Percentiles rank a stretch among this genome's conserved stretches.
These are phyloP conservation scores for Talaromyces amestolkiae DNA, from an alignment of 2,329 filamentous ascomycete species.

Conservation along the genomic window DNA sequence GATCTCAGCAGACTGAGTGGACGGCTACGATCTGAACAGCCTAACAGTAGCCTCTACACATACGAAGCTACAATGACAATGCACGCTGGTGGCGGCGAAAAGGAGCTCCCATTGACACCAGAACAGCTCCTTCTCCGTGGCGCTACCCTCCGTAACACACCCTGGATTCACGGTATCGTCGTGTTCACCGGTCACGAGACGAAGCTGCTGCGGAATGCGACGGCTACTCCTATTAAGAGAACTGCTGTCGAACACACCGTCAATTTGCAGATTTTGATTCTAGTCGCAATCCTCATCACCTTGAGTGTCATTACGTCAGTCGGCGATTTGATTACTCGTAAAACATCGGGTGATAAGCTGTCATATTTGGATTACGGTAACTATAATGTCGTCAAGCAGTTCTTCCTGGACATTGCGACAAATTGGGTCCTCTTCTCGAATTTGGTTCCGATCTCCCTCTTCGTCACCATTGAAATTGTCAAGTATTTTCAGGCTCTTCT, in stretches of 20 bases:
- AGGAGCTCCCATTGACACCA: slow-evolving; percentile 82
- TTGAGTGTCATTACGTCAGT: slow-evolving; percentile 88
- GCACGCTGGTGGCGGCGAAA: slow-evolving; percentile 85
- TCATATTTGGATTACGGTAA: slow-evolving; percentile 68
- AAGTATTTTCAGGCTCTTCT: slow-evolving; percentile 98
- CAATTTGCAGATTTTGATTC: slow-evolving; percentile 86
- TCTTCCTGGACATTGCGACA: slow-evolving; percentile 91
- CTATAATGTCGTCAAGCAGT: slow-evolving; percentile 70
- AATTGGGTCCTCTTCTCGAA: slow-evolving; percentile 99
- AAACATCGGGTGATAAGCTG: slow-evolving; percentile 61
- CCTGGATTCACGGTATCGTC: slow-evolving; percentile 93
- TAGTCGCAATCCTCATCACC: slow-evolving; percentile 77
- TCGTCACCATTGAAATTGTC: slow-evolving; percentile 95
- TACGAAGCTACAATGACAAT: slow-evolving; percentile 96
- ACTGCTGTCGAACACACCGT: slow-evolving; percentile 94
- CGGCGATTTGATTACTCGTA: slow-evolving; percentile 79
- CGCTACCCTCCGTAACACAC: slow-evolving; percentile 90
- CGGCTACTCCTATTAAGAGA: slow-evolving; percentile 93
- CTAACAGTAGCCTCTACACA: slow-evolving; percentile 96
- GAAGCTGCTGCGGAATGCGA: slow-evolving; percentile 98
- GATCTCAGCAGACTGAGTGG: slow-evolving; percentile 85
- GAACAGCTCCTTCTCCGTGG: slow-evolving; percentile 92
- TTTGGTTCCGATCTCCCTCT: slow-evolving; percentile 92
- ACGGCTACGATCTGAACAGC: slow-evolving; percentile 87
- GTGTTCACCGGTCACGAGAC: slow-evolving; percentile 98